These are phyloP conservation scores for Tetracladium setigerum DNA, from an alignment of 495 filamentous ascomycete species.

Conservation along the genomic window DNA sequence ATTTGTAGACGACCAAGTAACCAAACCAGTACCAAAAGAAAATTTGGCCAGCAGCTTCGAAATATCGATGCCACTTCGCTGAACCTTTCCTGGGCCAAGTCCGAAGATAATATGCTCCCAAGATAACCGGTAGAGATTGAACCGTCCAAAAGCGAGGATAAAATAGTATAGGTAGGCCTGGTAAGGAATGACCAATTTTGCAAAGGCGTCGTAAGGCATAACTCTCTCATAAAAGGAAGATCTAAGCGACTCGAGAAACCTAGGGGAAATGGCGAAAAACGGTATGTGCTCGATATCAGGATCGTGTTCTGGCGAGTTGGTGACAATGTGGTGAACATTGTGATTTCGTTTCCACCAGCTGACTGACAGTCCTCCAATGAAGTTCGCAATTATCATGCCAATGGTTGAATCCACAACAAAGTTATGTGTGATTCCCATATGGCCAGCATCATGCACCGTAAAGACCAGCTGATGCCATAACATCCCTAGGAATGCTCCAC, in stretches of 20 bases:
- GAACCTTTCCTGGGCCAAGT: conserved; percentile 73
- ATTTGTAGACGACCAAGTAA: conserved; percentile 72
- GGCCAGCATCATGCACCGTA: conserved; percentile 90
- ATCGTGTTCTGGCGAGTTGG: conserved; percentile 93
- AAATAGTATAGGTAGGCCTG: conserved; percentile 85
- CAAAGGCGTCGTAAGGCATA: conserved; percentile 76
- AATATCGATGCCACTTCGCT: conserved; percentile 83
- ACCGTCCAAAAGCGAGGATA: conserved; percentile 77
- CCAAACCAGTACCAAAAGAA: conserved; percentile 97
- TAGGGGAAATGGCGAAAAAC: conserved; percentile 87
- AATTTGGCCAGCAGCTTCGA: conserved; percentile 72
- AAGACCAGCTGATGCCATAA: conserved; percentile 98
- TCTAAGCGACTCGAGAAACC: conserved; percentile 65
- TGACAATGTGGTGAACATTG: conserved; percentile 97
- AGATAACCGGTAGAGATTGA: conserved; percentile 83
- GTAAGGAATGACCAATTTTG: conserved; percentile 61
- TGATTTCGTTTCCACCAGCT: conserved; percentile 98
- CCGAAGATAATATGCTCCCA: conserved; percentile 75
- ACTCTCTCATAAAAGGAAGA: conserved; percentile 86
- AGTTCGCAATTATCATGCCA: conserved; percentile 87
- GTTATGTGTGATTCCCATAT: conserved; percentile 94
- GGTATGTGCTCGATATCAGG: conserved; percentile 97
- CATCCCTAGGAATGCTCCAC: conserved; percentile 69
- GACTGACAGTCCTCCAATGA: conserved; percentile 78
- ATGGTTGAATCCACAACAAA: conserved; percentile 77